phyloP scores from a whole-genome alignment of 768 basidiomycete genomes.

The Termitomyces sp. region DNA sequence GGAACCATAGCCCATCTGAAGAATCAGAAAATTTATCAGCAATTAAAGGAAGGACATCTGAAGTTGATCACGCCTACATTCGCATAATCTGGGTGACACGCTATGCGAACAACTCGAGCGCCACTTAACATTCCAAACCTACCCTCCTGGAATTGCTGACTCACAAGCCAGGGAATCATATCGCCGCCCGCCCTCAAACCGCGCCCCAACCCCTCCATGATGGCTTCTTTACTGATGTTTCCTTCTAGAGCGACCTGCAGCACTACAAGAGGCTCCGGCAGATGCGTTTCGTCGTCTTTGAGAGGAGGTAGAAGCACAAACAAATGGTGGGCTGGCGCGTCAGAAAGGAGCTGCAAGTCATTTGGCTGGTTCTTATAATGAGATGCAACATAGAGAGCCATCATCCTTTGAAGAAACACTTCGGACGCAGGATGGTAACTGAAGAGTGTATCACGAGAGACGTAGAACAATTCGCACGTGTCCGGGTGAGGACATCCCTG shows the following conservation, averaged over 20 bases:
- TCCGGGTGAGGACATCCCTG: constrained; percentile 93
- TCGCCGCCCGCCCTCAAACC: constrained; percentile 89
- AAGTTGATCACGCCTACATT: constrained; percentile 47
- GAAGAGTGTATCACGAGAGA: constrained; percentile 94
- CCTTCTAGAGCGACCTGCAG: constrained; percentile 96
- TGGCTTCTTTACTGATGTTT: constrained; percentile 77
- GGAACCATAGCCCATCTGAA: constrained; percentile 94
- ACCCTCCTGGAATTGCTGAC: constrained; percentile 93
- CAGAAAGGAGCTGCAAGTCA: constrained; percentile 94
- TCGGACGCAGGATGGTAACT: constrained; percentile 98
- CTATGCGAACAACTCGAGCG: constrained; percentile 86
- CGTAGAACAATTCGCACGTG: constrained; percentile 91
- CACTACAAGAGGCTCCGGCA: constrained; percentile 95
- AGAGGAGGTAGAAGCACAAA: constrained; percentile 95
- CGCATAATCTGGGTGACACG: constrained; percentile 93
- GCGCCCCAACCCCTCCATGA: constrained; percentile 80
- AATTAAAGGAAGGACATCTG: not conserved
- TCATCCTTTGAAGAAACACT: constrained; percentile 95
- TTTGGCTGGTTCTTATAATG: constrained; percentile 99
- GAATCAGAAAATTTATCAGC: not conserved
- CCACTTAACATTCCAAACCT: constrained; percentile 91
- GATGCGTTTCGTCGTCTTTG: constrained; percentile 80
- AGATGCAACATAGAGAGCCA: constrained; percentile 94
- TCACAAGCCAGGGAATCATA: constrained; percentile 96
- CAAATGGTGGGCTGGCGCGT: constrained; percentile 94